Conservation (phyloP, 2,329 filamentous ascomycete species). For the Waltergamsia citrina region DNA sequence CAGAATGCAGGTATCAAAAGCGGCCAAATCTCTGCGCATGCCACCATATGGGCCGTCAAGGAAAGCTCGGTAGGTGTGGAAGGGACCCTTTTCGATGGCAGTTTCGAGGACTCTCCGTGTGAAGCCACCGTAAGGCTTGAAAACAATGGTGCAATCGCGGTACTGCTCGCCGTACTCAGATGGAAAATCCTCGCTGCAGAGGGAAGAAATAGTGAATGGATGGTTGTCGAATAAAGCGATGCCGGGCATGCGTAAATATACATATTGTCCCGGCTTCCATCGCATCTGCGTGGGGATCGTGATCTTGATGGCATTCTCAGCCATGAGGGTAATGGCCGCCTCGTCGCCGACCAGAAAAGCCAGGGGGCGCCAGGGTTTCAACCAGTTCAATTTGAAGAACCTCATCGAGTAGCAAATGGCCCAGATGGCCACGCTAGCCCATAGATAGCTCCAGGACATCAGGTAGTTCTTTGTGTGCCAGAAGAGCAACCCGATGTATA, state of each 20-base stretch:
- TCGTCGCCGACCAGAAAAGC: constrained; percentile 87
- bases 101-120: constrained; percentile 77
- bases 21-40: constrained; percentile 80
- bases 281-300: constrained; percentile 88
- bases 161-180: constrained; percentile 85
- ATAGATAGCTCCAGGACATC: constrained; percentile 84
- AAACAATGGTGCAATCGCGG: constrained; percentile 82
- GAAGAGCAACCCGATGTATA: constrained; percentile 79
- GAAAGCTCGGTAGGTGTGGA: constrained; percentile 86
- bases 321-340: constrained; percentile 78
- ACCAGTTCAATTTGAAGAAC: constrained; percentile 84
- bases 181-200: constrained; percentile 88
- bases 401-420: constrained; percentile 62
- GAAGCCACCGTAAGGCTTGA: constrained; percentile 86
- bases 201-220: constrained; percentile 87
- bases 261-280: constrained; percentile 90
- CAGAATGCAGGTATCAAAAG: constrained; percentile 87
- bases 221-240: constrained; percentile 89
- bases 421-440: constrained; percentile 73
- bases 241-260: constrained; percentile 89
- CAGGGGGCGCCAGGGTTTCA: constrained; percentile 60
- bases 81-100: constrained; percentile 75
- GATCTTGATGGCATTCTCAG: constrained; percentile 91
- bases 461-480: constrained; percentile 95
- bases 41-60: constrained; percentile 92